phyloP scores from a whole-genome alignment of 106 monocot genomes.

The Amphibolis antarctica region DNA sequence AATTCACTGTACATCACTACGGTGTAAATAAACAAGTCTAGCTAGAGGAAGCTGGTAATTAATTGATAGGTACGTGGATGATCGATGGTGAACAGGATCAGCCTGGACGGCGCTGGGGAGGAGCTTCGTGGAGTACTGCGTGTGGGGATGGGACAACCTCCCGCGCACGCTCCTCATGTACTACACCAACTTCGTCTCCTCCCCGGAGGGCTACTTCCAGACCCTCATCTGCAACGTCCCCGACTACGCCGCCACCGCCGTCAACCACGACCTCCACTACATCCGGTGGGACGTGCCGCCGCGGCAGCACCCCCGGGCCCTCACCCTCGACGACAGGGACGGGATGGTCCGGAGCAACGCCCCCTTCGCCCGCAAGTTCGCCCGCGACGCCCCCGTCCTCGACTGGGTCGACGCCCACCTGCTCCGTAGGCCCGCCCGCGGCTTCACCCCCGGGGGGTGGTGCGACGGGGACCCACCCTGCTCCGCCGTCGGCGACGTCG shows the following conservation, averaged over 20 bases:
- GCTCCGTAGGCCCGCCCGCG: constrained; percentile 18
- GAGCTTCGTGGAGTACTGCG: constrained; percentile 62
- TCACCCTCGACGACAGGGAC: constrained; percentile 23
- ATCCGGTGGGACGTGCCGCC: constrained; percentile 75
- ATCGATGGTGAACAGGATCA: constrained; percentile 31
- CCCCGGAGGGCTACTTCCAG: constrained; percentile 91
- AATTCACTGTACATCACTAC: neutral
- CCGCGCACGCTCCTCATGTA: constrained; percentile 86
- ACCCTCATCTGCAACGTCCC: constrained; percentile 61
- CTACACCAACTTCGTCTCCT: constrained; percentile 82
- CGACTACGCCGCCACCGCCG: constrained; percentile 33
- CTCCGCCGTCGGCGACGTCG: constrained; percentile 22
- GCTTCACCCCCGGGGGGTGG: constrained; percentile 47
- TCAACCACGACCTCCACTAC: constrained; percentile 80
- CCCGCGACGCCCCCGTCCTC: constrained; percentile 32
- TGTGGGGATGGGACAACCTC: constrained; percentile 87
- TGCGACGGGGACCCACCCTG: constrained; percentile 30
- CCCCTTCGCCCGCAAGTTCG: constrained; percentile 76
- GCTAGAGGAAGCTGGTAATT: neutral
- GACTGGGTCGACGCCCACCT: constrained; percentile 50
- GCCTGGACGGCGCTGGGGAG: constrained; percentile 64
- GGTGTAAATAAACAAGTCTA: neutral
- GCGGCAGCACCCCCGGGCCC: constrained; percentile 61
- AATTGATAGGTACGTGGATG: neutral
- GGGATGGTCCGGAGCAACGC: constrained; percentile 51